A percentile compares a stretch with the other conserved stretches of the same genome.
Conservation (phyloP, 2,329 filamentous ascomycete species). For the Thelonectria blattea region DNA sequence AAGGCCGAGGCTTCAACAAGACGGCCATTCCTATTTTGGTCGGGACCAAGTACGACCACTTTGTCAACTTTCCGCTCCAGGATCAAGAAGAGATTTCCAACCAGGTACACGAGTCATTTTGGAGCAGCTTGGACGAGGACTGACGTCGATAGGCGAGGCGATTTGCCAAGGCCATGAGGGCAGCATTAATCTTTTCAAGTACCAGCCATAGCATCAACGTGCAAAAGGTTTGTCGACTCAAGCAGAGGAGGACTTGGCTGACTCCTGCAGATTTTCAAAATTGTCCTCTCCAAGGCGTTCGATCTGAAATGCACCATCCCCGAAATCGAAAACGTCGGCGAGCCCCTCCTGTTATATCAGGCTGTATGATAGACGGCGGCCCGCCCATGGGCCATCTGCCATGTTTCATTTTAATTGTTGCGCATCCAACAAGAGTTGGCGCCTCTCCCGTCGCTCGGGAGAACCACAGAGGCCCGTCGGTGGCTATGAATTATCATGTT, state of each 20-base stretch:
- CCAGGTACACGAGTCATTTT: conserved; percentile 64
- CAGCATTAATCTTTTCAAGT: conserved; percentile 96
- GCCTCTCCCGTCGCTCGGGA: conserved; percentile 5
- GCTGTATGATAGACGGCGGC: conserved; percentile 48
- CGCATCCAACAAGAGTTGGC: conserved; percentile 5
- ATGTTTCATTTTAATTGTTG: conserved; percentile 17
- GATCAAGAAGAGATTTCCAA: conserved; percentile 99
- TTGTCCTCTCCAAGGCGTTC: conserved; percentile 97
- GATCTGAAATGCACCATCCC: conserved; percentile 99
- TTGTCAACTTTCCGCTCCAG: conserved; percentile 96
- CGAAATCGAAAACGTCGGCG: conserved; percentile 97
- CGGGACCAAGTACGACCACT: conserved; percentile 98
- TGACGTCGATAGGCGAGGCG: conserved; percentile 73
- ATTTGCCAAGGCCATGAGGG: conserved; percentile 98
- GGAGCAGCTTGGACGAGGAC: background rate
- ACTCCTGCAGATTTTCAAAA: conserved; percentile 88
- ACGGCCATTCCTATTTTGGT: conserved; percentile 98
- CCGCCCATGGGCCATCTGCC: conserved; percentile 6
- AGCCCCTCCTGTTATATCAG: conserved; percentile 92
- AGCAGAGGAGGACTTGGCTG: conserved; percentile 14
- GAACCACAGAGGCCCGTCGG: conserved; percentile 16
- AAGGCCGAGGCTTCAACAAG: conserved; percentile 98
- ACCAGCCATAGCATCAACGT: conserved; percentile 99
- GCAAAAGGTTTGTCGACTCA: conserved; percentile 75
- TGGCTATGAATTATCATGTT: conserved; percentile 32